Conservation (phyloP, 495 filamentous ascomycete genomes). For the Penicillium maclennaniae region DNA sequence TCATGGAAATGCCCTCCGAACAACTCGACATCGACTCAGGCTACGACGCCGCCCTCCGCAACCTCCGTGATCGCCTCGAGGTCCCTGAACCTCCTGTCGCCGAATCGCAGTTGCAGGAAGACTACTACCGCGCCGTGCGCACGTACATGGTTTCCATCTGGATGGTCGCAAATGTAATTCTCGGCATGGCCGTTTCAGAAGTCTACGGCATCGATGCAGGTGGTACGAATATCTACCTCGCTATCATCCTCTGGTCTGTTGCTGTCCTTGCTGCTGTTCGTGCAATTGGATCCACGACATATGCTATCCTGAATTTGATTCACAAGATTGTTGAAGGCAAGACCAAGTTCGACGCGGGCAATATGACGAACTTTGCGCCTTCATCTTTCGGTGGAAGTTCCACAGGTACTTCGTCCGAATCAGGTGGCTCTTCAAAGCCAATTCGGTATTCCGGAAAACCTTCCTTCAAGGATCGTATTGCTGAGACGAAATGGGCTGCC, state of each 20-base stretch:
- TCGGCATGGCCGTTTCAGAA: constrained; percentile 93
- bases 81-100: constrained; percentile 57
- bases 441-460: constrained; percentile 34
- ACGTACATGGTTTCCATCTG: constrained; percentile 98
- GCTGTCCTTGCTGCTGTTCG: constrained; percentile 81
- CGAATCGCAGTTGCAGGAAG: constrained; percentile 87
- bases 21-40: constrained; percentile 98
- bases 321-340: constrained; percentile 83
- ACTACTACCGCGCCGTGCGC: constrained; percentile 96
- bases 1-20: constrained; percentile 92
- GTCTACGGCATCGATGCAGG: constrained; percentile 63
- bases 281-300: constrained; percentile 74
- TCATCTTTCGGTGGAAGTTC: constrained; percentile 18
- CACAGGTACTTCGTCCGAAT: constrained; percentile 15
- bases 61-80: constrained; percentile 88
- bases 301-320: constrained; percentile 74
- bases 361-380: constrained; percentile 31
- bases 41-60: constrained; percentile 95
- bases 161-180: constrained; percentile 87
- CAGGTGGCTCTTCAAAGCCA: constrained; percentile 16
- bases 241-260: constrained; percentile 90
- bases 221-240: constrained; percentile 86
- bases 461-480: constrained; percentile 35
- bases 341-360: constrained; percentile 56
- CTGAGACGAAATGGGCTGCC: constrained; percentile 36